Base-by-base conservation (phyloP, 2,329 filamentous ascomycete species). In the Penicillium hordei region DNA sequence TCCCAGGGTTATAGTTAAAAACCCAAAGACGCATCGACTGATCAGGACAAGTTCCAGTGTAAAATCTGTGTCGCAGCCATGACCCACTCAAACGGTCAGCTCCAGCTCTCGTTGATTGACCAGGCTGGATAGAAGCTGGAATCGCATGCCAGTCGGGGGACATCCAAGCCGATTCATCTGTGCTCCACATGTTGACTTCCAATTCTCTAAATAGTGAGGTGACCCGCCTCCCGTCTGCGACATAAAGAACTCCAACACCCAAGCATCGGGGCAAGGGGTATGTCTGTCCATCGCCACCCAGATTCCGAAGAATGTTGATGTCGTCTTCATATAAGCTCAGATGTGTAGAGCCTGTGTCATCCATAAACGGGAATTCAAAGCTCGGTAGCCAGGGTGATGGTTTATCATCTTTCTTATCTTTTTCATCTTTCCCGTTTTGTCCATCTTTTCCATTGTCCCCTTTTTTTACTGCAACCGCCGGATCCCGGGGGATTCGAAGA, bases 11-110 rank as follows among this genome's bases (percentile, higher is more conserved):
- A 19, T 52, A 52, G 29, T 36, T n/a, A 12, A 45, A 46, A 19
- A 52, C n/a, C 21, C 21, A 46, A 44, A 52, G 31, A 17, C 21
- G 29, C 17, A 36, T 17, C 1, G 39, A 27, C 17, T 19, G 39
- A 21, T 52, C 50, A 8, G 52, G 52, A 36, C 13, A 33, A 25
- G 45, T 50, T 17, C 36, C 36, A n/a, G 21, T 50, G 17, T 51
- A 55, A 4, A 51, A 42, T 13, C 38, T 55, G 9, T 27, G 29
- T 25, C 52, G 52, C 21, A 55, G 8, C 52, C 52, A 55, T 13
- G 21, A 25, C 5, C 52, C 45, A 36, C 31, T 21, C 21, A 50
- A 48, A 21, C 51, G 51, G 17, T 36, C 45, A 25, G 9, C 1
- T 21, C 31, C 31, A 2, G 9, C 31, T 5, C 45, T 17, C 8